These are phyloP conservation scores for Trametes hirsuta DNA, from an alignment of 1,284 basidiomycete genomes.

Conservation along the genomic window DNA sequence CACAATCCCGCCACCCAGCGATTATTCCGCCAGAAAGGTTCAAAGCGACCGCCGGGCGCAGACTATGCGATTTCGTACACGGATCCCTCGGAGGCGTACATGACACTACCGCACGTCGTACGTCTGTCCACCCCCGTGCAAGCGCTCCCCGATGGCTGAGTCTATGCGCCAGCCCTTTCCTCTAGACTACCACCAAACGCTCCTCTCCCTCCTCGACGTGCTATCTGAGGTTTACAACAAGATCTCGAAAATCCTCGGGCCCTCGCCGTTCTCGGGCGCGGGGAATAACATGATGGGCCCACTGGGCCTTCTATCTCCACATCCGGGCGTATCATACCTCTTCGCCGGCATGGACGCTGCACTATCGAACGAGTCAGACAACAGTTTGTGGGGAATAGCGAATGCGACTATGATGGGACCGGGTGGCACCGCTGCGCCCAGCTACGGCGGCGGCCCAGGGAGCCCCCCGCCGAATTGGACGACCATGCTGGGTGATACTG, in stretches of 20 bases:
- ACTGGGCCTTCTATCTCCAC: slow-evolving; percentile 69
- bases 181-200: slow-evolving; percentile 84
- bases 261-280: slow-evolving; percentile 67
- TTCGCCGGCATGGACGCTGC: slow-evolving; percentile 49
- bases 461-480: slow-evolving; percentile 66
- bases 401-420: slow-evolving; percentile 43
- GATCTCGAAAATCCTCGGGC: slow-evolving; percentile 77
- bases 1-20: slow-evolving; percentile 39
- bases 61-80: slow-evolving; percentile 64
- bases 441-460: slow-evolving; percentile 42
- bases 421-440: slow-evolving; percentile 17
- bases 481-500: slow-evolving; percentile 65
- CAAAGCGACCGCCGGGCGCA: slow-evolving; percentile 54
- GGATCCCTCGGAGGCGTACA: slow-evolving; percentile 69
- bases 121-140: slow-evolving; percentile 28
- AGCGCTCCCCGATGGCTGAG: slow-evolving; percentile 1
- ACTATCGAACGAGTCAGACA: slow-evolving; percentile 43
- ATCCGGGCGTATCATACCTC: slow-evolving; percentile 81
- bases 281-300: slow-evolving; percentile 78
- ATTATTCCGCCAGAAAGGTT: slow-evolving; percentile 59
- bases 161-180: slow-evolving; percentile 66
- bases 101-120: slow-evolving; percentile 77
- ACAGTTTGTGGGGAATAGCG: slow-evolving; percentile 73
- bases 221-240: slow-evolving; percentile 87
- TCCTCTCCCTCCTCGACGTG: slow-evolving; percentile 84